These are phyloP conservation scores for Sonneratia alba DNA, from an alignment of 345 rosid species.

Conservation along the genomic window DNA sequence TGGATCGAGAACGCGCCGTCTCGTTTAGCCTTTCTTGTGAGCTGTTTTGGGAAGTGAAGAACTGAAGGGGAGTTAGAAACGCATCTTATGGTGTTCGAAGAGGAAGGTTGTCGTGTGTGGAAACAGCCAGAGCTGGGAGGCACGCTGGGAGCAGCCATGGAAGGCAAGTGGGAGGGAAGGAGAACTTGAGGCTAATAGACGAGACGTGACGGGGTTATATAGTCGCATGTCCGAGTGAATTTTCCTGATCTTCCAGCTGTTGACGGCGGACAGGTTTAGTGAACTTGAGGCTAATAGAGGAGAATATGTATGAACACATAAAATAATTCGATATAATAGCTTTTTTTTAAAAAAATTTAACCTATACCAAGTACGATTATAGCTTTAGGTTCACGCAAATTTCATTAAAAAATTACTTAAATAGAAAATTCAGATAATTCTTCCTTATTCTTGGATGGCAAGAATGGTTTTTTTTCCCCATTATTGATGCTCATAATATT, in stretches of 20 bases:
- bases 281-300: too few relatives aligned
- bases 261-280: not conserved
- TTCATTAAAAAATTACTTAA: too few relatives aligned
- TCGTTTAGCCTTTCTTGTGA: not conserved
- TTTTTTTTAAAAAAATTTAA: too few relatives aligned
- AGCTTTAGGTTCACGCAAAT: too few relatives aligned
- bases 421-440: too few relatives aligned
- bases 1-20: not conserved
- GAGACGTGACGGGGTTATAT: not conserved
- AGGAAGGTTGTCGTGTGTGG: not conserved
- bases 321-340: too few relatives aligned
- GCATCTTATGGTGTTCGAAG: not conserved
- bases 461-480: too few relatives aligned
- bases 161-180: not conserved
- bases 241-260: not conserved
- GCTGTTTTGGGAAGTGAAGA: conserved; percentile 1
- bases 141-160: not conserved
- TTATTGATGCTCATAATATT: too few relatives aligned
- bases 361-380: too few relatives aligned
- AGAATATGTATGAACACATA: too few relatives aligned
- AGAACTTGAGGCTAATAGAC: not conserved
- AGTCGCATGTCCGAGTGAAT: not conserved
- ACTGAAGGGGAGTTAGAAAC: not conserved
- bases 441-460: too few relatives aligned
- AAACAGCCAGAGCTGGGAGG: not conserved